A percentile compares a stretch with the other conserved stretches of the same genome.
Conservation (phyloP, 2,329 filamentous ascomycete species). For the Stachybotrys echinatus region DNA sequence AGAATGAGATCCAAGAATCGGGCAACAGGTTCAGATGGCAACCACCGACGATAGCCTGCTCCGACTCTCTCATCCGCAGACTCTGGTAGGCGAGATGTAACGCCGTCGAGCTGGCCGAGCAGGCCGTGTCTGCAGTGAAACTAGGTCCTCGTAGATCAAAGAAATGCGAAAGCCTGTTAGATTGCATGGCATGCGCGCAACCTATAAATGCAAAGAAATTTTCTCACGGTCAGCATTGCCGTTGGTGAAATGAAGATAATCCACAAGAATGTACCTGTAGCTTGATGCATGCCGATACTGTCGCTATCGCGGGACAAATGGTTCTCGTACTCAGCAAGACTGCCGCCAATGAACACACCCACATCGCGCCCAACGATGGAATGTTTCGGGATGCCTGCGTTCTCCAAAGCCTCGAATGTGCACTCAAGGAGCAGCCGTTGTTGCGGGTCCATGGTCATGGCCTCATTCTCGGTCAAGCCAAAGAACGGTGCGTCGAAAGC, state of each 20-base stretch:
- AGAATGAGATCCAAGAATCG: conserved; percentile 9
- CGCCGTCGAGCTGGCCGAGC: conserved; percentile 19
- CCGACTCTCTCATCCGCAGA: conserved; percentile 14
- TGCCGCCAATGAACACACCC: neutral
- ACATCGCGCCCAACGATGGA: neutral
- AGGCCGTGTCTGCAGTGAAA: conserved; percentile 25
- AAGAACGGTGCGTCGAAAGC: conserved; percentile 18
- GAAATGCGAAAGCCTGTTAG: conserved; percentile 21
- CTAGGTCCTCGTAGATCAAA: conserved; percentile 26
- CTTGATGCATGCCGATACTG: neutral
- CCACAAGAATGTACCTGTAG: neutral
- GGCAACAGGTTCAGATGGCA: conserved; percentile 11
- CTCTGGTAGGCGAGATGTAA: conserved; percentile 21
- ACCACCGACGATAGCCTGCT: conserved; percentile 12
- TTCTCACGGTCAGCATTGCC: neutral
- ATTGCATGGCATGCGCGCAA: neutral
- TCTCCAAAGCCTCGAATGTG: conserved; percentile 18
- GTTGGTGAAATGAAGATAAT: neutral
- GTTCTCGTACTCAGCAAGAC: neutral
- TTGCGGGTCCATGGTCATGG: conserved; percentile 19
- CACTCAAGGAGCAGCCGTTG: conserved; percentile 19
- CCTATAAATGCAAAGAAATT: neutral
- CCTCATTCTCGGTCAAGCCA: conserved; percentile 15
- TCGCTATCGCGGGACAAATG: neutral
- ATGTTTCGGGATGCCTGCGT: conserved; percentile 5